Conservation (phyloP, 352 stramenopile species). For the Phytophthora tentaculata region DNA sequence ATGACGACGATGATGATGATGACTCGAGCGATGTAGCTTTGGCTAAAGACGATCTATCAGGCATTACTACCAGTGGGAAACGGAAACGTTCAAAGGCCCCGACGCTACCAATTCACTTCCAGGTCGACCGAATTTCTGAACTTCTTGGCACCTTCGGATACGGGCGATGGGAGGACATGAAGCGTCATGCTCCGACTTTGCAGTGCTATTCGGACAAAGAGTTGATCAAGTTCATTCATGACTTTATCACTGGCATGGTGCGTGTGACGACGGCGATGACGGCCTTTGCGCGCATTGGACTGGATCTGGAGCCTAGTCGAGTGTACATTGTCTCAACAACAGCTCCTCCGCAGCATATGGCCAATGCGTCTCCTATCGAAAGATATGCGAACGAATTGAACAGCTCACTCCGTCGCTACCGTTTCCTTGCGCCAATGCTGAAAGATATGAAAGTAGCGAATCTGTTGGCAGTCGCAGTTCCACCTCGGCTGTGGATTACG, state of each 20-base stretch:
- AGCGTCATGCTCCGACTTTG: constrained; percentile 36
- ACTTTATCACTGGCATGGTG: constrained; percentile 59
- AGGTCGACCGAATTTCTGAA: constrained; percentile 52
- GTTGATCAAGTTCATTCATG: constrained; percentile 52
- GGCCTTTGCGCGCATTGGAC: constrained; percentile 34
- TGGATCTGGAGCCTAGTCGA: constrained; percentile 34
- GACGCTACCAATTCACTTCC: constrained; percentile 43
- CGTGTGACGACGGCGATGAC: constrained; percentile 47
- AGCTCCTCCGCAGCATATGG: constrained; percentile 9
- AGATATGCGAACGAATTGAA: constrained; percentile 43
- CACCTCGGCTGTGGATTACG: constrained; percentile 38
- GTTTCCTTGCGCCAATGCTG: constrained; percentile 51
- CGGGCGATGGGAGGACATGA: constrained; percentile 83
- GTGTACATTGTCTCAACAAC: constrained; percentile 39
- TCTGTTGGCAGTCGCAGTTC: constrained; percentile 32
- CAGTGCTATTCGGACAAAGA: constrained; percentile 48
- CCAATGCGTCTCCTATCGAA: constrained; percentile 45
- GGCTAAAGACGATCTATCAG: constrained; percentile 51
- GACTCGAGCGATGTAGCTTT: constrained; percentile 60
- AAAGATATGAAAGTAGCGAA: constrained; percentile 49
- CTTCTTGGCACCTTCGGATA: constrained; percentile 78
- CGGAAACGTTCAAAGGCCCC: constrained; percentile 38
- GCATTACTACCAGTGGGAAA: constrained; percentile 28
- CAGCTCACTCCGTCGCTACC: constrained; percentile 45
- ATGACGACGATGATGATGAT: constrained; percentile 56